phyloP scores from a whole-genome alignment of 176 grass and related monocot genomes.

The Oryza coarctata region DNA sequence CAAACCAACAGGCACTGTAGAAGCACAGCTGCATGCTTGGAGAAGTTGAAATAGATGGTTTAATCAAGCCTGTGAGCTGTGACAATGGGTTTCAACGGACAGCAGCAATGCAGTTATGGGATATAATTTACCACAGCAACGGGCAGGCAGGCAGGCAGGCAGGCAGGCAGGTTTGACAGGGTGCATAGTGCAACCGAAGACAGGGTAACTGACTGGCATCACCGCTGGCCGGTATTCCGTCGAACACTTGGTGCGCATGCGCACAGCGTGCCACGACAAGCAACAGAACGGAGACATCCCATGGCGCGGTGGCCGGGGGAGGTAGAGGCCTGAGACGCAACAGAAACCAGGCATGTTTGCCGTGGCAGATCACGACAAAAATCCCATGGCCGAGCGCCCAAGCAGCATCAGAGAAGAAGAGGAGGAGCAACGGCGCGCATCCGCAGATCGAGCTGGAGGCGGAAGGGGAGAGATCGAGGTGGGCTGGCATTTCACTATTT shows the following conservation, averaged over 20 bases:
- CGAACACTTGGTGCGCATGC: conserved; percentile 14
- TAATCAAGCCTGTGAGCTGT: background rate
- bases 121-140: background rate
- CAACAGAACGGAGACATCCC: background rate
- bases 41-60: conserved; percentile 5
- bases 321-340: background rate
- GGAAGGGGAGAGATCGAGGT: background rate
- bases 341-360: background rate
- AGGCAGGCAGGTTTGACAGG: background rate
- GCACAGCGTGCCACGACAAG: background rate
- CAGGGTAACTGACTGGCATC: background rate
- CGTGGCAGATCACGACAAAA: background rate
- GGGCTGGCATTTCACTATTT: background rate
- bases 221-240: conserved; percentile 11
- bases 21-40: conserved; percentile 10
- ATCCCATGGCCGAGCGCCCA: background rate
- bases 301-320: background rate
- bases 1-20: background rate
- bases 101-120: background rate
- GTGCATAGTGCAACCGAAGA: background rate
- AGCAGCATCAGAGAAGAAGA: background rate
- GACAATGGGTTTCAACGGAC: background rate
- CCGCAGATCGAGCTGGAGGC: background rate
- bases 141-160: too few relatives aligned
- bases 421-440: background rate